phyloP scores from a whole-genome alignment of 805 yeast species.

The Saturnispora silvae region DNA sequence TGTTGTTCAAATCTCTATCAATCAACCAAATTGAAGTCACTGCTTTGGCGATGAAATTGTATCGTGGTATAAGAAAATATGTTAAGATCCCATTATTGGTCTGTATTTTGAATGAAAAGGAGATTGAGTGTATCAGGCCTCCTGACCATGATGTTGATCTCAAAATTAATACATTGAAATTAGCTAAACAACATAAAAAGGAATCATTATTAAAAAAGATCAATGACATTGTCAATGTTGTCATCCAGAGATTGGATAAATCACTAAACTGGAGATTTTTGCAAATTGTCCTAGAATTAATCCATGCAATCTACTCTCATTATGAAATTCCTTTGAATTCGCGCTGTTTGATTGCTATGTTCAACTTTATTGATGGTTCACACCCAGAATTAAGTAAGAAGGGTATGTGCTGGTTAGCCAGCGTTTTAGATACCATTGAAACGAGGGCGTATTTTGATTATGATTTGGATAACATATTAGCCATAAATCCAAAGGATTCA shows the following conservation, averaged over 20 bases:
- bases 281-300: constrained; percentile 36
- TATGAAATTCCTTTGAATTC: constrained; percentile 36
- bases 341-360: constrained; percentile 33
- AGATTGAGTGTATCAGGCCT: constrained; percentile 43
- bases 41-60: constrained; percentile 41
- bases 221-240: constrained; percentile 30
- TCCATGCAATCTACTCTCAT: constrained; percentile 43
- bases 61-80: constrained; percentile 30
- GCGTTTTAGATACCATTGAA: constrained; percentile 29
- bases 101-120: constrained; percentile 39
- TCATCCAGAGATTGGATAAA: constrained; percentile 21
- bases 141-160: constrained; percentile 43
- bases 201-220: constrained; percentile 31
- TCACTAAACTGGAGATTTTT: constrained; percentile 47
- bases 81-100: constrained; percentile 39
- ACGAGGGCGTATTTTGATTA: constrained; percentile 24
- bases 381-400: constrained; percentile 60
- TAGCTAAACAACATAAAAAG: constrained; percentile 56
- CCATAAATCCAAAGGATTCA: constrained; percentile 23
- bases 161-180: constrained; percentile 43
- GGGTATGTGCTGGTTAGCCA: constrained; percentile 49
- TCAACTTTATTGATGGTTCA: constrained; percentile 39
- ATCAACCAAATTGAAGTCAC: constrained; percentile 49
- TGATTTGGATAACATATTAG: constrained; percentile 31
- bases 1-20: constrained; percentile 44